Conservation (phyloP, 2,329 filamentous ascomycete species). For the Exophiala lecanii-corni region DNA sequence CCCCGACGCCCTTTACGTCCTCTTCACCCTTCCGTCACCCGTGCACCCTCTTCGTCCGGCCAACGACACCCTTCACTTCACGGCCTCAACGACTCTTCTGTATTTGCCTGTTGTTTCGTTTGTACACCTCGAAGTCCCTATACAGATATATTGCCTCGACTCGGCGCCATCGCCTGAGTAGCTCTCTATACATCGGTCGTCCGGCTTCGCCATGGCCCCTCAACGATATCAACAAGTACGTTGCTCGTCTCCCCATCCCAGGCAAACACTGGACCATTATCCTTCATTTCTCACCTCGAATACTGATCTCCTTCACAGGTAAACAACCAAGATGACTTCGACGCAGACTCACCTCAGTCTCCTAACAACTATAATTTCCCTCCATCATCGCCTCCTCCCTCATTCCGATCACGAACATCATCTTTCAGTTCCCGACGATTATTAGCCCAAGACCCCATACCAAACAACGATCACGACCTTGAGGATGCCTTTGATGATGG, state of each 20-base stretch:
- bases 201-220: conserved; percentile 39
- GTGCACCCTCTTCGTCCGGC: conserved; percentile 16
- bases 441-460: conserved; percentile 50
- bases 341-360: conserved; percentile 26
- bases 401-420: conserved; percentile 80
- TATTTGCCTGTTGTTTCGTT: not conserved
- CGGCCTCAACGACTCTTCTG: not conserved
- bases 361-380: conserved; percentile 29
- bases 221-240: conserved; percentile 47
- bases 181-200: too few relatives aligned
- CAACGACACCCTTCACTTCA: conserved; percentile 8
- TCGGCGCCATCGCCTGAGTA: too few relatives aligned
- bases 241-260: conserved; percentile 14
- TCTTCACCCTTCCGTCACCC: conserved; percentile 24
- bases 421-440: conserved; percentile 55
- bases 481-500: conserved; percentile 89
- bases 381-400: conserved; percentile 56
- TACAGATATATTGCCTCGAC: not conserved
- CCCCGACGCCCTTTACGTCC: conserved; percentile 24
- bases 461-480: conserved; percentile 67
- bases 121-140: not conserved
- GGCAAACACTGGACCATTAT: conserved; percentile 3
- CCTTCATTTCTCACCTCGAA: too few relatives aligned
- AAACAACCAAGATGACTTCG: conserved; percentile 41
- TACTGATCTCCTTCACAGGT: too few relatives aligned